phyloP scores from a whole-genome alignment of 306 rosid genomes.

The Fagus sylvatica region DNA sequence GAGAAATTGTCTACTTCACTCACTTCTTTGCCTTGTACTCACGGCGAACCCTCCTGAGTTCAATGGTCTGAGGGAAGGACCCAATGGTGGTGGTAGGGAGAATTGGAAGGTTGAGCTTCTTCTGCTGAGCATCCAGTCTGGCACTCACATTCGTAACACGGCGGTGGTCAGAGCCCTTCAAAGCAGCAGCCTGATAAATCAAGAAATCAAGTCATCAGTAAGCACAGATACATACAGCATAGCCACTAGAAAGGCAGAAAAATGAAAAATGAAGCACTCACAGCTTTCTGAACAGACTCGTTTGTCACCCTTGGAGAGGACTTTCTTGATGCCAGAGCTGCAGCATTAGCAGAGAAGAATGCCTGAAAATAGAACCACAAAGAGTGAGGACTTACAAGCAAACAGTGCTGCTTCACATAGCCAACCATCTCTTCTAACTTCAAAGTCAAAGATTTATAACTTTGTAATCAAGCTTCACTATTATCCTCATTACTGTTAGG shows the following conservation, averaged over 20 bases:
- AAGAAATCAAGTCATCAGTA: slow-evolving; percentile 10
- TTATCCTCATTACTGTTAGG: background rate
- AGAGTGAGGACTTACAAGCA: background rate
- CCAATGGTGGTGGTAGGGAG: slow-evolving; percentile 97
- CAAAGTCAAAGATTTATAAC: background rate
- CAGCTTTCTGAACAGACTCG: slow-evolving; percentile 88
- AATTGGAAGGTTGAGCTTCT: slow-evolving; percentile 91
- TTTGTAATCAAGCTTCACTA: background rate
- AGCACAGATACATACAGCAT: slow-evolving; percentile 1
- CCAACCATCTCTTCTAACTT: background rate
- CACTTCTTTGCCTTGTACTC: slow-evolving; percentile 91
- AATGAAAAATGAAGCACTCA: slow-evolving; percentile 43
- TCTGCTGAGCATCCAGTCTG: slow-evolving; percentile 89
- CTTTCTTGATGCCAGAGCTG: slow-evolving; percentile 73
- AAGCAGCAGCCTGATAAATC: slow-evolving; percentile 73
- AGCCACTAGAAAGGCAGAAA: slow-evolving; percentile 14
- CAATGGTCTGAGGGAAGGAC: slow-evolving; percentile 91
- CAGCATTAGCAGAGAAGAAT: slow-evolving; percentile 67
- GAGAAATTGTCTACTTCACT: slow-evolving; percentile 27
- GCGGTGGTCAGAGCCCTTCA: slow-evolving; percentile 90
- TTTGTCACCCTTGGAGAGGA: slow-evolving; percentile 86
- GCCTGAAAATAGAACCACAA: slow-evolving; percentile 51
- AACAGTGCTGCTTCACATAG: background rate
- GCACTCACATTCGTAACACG: slow-evolving; percentile 81
- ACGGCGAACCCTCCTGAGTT: slow-evolving; percentile 88